These are phyloP conservation scores for Suillus spraguei DNA, from an alignment of 768 basidiomycete species.

Conservation along the genomic window DNA sequence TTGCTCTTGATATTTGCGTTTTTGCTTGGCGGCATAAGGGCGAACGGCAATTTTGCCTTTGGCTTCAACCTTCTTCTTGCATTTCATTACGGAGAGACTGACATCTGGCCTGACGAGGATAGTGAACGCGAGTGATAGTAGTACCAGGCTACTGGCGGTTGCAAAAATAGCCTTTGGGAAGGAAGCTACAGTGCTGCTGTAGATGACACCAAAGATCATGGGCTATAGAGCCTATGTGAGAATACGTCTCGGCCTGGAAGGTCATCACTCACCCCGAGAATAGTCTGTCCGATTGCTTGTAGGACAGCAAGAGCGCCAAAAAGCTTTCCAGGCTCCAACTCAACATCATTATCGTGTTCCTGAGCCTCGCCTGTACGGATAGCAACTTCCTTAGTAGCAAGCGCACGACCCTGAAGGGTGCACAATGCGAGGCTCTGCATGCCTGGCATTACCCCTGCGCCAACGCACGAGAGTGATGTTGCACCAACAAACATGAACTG, in stretches of 20 bases:
- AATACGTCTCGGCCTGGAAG: neutral
- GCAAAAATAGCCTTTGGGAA: slow-evolving; percentile 73
- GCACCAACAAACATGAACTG: slow-evolving; percentile 56
- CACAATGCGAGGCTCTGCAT: slow-evolving; percentile 75
- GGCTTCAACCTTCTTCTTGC: slow-evolving; percentile 12
- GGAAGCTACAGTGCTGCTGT: slow-evolving; percentile 60
- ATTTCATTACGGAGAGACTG: slow-evolving; percentile 22
- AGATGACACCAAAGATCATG: slow-evolving; percentile 66
- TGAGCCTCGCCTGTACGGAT: slow-evolving; percentile 22
- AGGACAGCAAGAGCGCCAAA: slow-evolving; percentile 76
- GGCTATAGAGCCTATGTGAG: slow-evolving; percentile 48
- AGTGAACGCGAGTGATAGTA: slow-evolving; percentile 50
- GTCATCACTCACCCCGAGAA: slow-evolving; percentile 45
- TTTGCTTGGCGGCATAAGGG: slow-evolving; percentile 11
- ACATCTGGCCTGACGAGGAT: slow-evolving; percentile 41
- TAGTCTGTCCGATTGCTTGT: slow-evolving; percentile 65
- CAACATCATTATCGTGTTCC: slow-evolving; percentile 24
- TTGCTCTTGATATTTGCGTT: slow-evolving; percentile 20
- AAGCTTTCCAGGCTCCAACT: slow-evolving; percentile 51
- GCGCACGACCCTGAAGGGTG: slow-evolving; percentile 43
- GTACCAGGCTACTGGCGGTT: slow-evolving; percentile 57
- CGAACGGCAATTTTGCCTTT: slow-evolving; percentile 11
- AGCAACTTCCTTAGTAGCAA: slow-evolving; percentile 38
- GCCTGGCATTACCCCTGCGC: slow-evolving; percentile 69
- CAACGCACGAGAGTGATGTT: slow-evolving; percentile 65